Base-by-base conservation (phyloP, 192 early-diverging fungal species). In the Podila horticola region DNA sequence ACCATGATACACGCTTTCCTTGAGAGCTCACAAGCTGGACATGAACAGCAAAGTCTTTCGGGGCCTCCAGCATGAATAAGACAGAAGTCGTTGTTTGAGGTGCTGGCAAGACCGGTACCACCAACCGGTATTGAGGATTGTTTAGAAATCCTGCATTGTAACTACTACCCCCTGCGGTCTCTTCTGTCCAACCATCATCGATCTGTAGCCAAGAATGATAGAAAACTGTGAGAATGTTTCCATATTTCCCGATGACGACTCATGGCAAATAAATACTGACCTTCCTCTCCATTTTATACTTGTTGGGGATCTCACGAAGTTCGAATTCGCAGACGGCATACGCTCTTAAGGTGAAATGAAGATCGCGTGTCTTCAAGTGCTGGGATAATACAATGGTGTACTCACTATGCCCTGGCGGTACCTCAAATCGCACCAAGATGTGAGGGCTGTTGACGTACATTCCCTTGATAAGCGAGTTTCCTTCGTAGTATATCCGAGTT, bases 361-460 rank as follows among this genome's bases (percentile, higher is more conserved):
- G 84, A 20, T 92, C 64, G 64, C 88, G 79, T 3, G 76, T 83
- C 71, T 93, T 93, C 49, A 94, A 87, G 72, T 91, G 91, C 79
- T 96, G 95, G 5, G 93, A 93, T 22, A 95, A 83, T 17, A 97
- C 95, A 71, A 96, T 83, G 0, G 94, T 95, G 74, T 92, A 93
- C 31, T 86, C 66, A 19, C 72, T 85, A 61, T 86, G 76, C 22
- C 89, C 89, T 41, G 83, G 70, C 2, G 91, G 88, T 2, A 90
- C 90, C 58, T 84, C 86, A 68, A 95, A 92, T 19, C 90, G 83
- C n/a, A 90, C 83, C 82, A 88, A 75, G 62, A 93, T 90, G 75
- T 96, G 93, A n/a, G 91, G 93, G 59, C 89, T 94, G 81, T 98
- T 98, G 36, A 96, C 91, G 81, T 95, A 97, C 31, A 90, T 91